Evolutionary conservation across 352 stramenopile species (phyloP), one percentile per base, ranked within the genome.

Genomic region (Blastocystis sp.): DNA sequence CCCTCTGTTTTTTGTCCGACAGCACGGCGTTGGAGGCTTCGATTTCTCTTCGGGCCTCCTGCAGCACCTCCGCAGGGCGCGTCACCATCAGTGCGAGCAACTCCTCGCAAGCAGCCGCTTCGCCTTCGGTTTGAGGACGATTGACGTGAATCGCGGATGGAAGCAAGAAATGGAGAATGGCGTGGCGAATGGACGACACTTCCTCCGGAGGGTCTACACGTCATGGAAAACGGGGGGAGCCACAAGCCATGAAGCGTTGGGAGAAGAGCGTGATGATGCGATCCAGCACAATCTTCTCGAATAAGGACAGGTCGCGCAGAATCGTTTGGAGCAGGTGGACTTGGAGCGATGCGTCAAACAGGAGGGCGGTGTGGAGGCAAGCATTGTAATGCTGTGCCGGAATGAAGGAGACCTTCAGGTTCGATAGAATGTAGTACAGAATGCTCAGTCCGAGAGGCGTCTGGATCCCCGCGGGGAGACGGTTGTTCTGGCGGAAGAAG

Each of bases 201-300:
- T 42, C 34, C 14, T 84, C 74, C 6, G 52, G 19, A 28, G 71
- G 60, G 28, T 81, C 71, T 81, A 66, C 71, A 14, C 48, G 60
- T 81, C 34, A 38, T 21, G 42, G 6, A 7, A n/a, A 28, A 17
- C n/a, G 21, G 0, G 61, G 28, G 54, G 43, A 34, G 0, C 14
- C 42, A 81, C 71, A 81, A 14, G 74, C 45, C 40, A 84, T 28
- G 34, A 54, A 21, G 54, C 57, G 74, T 38, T 84, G 74, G 17
- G 59, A 70, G n/a, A 84, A 21, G 2, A 59, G 19, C 14, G 74
- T 84, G 61, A 84, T 52, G 57, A 66, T n/a, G 48, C 74, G 74
- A 14, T 84, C 74, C 3, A 84, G 38, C 52, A 84, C 10, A 24
- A 68, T n/a, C 74, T 84, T 84, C 0, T 48, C 14, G 34, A 66